These are phyloP conservation scores for Ilex asprella DNA, from an alignment of 257 asterid genomes.

Conservation along the genomic window DNA sequence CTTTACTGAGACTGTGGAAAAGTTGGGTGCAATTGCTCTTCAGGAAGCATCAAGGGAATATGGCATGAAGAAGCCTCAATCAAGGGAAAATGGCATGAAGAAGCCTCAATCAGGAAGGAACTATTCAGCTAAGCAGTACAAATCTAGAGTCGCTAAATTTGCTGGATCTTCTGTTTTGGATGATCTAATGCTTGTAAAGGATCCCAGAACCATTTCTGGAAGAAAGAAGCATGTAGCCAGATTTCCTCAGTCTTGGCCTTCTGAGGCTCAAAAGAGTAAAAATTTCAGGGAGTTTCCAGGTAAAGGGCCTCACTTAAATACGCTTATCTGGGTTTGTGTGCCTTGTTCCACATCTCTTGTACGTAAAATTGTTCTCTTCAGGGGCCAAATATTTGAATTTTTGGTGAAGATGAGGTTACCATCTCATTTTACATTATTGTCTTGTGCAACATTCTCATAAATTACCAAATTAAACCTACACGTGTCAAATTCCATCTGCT, in stretches of 20 bases:
- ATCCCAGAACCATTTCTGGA: slow-evolving; percentile 62
- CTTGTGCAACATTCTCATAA: no score
- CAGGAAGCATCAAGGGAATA: slow-evolving; percentile 77
- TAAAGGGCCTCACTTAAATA: slow-evolving; percentile 2
- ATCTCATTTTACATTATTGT: no score
- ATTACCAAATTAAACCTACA: no score
- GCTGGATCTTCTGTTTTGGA: slow-evolving; percentile 39
- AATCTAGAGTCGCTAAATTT: slow-evolving; percentile 24
- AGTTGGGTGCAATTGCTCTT: slow-evolving; percentile 74
- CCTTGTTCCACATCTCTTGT: not conserved
- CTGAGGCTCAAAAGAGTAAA: slow-evolving; percentile 53
- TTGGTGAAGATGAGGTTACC: no score
- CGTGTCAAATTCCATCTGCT: no score
- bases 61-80: slow-evolving; percentile 28
- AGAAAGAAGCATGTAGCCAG: slow-evolving; percentile 60
- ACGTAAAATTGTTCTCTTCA: no score
- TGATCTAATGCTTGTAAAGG: slow-evolving; percentile 60
- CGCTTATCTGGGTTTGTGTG: not conserved
- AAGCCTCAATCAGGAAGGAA: slow-evolving; percentile 40
- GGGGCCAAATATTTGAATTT: no score
- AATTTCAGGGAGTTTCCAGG: slow-evolving; percentile 53
- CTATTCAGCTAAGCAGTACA: slow-evolving; percentile 17
- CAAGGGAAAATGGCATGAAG: no score
- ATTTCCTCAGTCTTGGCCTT: slow-evolving; percentile 63
- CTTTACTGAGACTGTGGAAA: slow-evolving; percentile 41